Percentiles rank a stretch among this genome's conserved stretches.
Conservation (phyloP, 805 yeast genomes). For the Cyberlindnera misumaiensis region DNA sequence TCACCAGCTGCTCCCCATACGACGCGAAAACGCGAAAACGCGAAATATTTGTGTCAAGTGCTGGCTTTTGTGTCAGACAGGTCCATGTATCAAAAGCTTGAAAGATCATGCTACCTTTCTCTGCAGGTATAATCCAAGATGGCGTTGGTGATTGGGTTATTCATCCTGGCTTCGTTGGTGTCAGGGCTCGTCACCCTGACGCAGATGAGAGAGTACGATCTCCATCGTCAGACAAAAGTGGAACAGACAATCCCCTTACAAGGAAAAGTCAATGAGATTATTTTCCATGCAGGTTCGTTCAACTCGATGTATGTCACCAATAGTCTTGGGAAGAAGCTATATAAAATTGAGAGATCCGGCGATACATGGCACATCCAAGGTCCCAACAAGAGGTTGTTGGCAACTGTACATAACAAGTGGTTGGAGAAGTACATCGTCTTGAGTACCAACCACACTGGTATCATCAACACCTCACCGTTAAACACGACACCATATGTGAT, state of each 20-base stretch:
- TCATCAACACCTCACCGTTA: constrained; percentile 10
- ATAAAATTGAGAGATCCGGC: constrained; percentile 9
- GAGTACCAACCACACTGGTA: constrained; percentile 1
- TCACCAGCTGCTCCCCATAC: no score
- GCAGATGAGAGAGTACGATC: background rate
- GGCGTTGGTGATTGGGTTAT: background rate
- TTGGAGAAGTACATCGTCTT: constrained; percentile 16
- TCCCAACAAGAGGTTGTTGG: constrained; percentile 7
- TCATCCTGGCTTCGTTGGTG: background rate
- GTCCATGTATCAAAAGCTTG: no score
- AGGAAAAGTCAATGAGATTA: constrained; percentile 5
- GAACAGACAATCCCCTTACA: constrained; percentile 10
- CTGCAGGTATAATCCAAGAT: background rate
- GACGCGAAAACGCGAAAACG: background rate
- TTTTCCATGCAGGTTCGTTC: constrained; percentile 4
- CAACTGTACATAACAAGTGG: constrained; percentile 12
- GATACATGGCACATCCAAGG: constrained; percentile 15
- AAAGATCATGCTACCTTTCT: no score
- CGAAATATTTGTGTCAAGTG: constrained; percentile 2
- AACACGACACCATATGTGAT: constrained; percentile 16
- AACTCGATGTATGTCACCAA: constrained; percentile 6
- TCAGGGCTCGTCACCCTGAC: background rate
- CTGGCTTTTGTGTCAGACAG: constrained; percentile 2
- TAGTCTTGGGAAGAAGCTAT: constrained; percentile 6
- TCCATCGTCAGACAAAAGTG: constrained; percentile 2